These are phyloP conservation scores for Microdochium nivale DNA, from an alignment of 2,329 filamentous ascomycete species.

Conservation along the genomic window DNA sequence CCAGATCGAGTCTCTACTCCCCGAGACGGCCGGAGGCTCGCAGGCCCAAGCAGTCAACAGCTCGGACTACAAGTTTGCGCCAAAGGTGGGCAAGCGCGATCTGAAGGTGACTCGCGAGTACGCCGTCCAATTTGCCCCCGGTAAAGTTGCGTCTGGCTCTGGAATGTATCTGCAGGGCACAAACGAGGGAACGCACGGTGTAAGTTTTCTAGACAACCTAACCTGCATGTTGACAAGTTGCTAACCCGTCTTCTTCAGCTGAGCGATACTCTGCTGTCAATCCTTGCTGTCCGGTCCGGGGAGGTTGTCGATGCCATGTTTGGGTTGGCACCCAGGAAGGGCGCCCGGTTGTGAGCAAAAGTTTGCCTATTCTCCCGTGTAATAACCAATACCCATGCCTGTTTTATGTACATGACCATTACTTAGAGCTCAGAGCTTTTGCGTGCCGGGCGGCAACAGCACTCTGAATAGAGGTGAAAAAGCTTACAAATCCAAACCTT, in stretches of 20 bases:
- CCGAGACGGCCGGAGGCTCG: slow-evolving; percentile 24
- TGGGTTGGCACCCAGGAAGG: slow-evolving; percentile 17
- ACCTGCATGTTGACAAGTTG: slow-evolving; percentile 3
- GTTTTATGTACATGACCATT: neutral
- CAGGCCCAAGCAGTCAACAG: slow-evolving; percentile 1
- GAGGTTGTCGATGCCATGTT: slow-evolving; percentile 75
- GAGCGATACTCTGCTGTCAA: slow-evolving; percentile 74
- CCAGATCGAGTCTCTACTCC: slow-evolving; percentile 57
- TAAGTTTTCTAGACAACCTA: slow-evolving; percentile 38
- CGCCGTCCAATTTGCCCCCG: slow-evolving; percentile 60
- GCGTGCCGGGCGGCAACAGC: too few relatives aligned
- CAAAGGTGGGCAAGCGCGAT: slow-evolving; percentile 41
- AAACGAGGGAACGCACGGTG: slow-evolving; percentile 85
- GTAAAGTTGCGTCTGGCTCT: slow-evolving; percentile 60
- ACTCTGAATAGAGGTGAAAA: too few relatives aligned
- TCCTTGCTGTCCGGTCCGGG: slow-evolving; percentile 65
- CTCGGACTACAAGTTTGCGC: slow-evolving; percentile 8
- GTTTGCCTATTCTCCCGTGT: neutral
- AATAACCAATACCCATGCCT: neutral
- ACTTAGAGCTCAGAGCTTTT: neutral
- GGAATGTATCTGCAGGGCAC: slow-evolving; percentile 92
- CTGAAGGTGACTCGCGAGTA: slow-evolving; percentile 65
- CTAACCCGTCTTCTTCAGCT: slow-evolving; percentile 36
- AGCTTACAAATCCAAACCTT: too few relatives aligned
- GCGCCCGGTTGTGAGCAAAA: neutral